Base-by-base conservation (phyloP, 2,329 filamentous ascomycete species). In the Penicillium olsonii region DNA sequence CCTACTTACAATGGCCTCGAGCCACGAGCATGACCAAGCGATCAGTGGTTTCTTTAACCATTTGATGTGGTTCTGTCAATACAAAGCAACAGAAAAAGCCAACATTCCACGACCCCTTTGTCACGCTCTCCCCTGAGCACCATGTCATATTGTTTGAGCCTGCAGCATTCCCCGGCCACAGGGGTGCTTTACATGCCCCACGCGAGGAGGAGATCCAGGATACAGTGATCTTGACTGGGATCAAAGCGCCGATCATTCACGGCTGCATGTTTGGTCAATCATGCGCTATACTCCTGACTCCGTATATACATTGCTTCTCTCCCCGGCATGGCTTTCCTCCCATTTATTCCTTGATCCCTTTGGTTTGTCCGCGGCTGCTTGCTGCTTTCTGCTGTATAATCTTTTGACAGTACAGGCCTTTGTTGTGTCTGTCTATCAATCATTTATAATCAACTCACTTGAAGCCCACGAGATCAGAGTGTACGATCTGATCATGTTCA, bases 401-500 rank as follows among this genome's bases (percentile, higher is more conserved):
- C 24, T 10, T 17, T 17, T 33, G 17, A 35, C 20, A 50, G 12
- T 29, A 15, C 19, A 20, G 19, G 14, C 42, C 10, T 46, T 27
- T 22, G 15, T 41, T 39, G n/a, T 35, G 44, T 39, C 10, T 31
- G 12, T 31, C 4, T n/a, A n/a, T 5, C 29, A 5, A 6, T 4
- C 29, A 8, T 24, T 24, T 5, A 24, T 24, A 24, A 5, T 5
- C n/a, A 29, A 4, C 10, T 29, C 29, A n/a, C 3, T 6, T 31
- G 29, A 5, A n/a, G 6, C 12, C 29, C 7, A 5, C 14, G 29
- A 31, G 15, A 35, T 6, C 7, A 18, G 5, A 2, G 33, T 35
- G 9, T 10, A 3, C 15, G n/a, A 10, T 9, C 18, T 27, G 40
- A 56, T 37, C 22, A 66, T 68, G 64, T 50, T 66, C 35, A 68